Evolutionary conservation across 805 yeast species (phyloP), one percentile per base, ranked within the genome.

Genomic region (Clavispora carvajalis): DNA sequence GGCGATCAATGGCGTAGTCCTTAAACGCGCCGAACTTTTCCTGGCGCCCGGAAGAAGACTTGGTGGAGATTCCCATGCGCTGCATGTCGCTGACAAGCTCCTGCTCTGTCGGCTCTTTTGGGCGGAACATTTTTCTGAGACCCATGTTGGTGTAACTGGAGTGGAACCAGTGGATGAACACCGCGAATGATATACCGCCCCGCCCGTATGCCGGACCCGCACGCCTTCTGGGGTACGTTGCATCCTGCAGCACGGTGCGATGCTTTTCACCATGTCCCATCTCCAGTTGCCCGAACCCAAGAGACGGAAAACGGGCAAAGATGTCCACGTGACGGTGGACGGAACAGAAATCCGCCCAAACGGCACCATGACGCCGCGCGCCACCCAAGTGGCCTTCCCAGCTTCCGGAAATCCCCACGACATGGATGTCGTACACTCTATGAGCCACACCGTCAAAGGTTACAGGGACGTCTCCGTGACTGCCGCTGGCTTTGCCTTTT

Each of bases 1-100:
- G 63, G 23, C 71, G 53, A 41, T 72, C 71, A 43, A 66, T 69
- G 23, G 81, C 81, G 51, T 74, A 69, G 37, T 61, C 62, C 38
- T 60, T 61, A 57, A 72, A 76, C 16, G 77, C 79, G 12, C 74
- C 71, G 49, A 76, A 76, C 59, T 74, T 74, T 46, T 71, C 72
- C 41, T 66, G 62, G 33, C 77, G 60, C 12, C 54, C 52, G 33
- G 23, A 44, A n/a, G 42, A 41, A 6, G 59, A 13, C 40, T 62
- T 68, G 21, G 74, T 67, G 10, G 74, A 49, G 26, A 76, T 63
- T 7, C 78, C 78, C 19, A 59, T 52, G 17, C 54, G 54, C 43
- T 59, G 62, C 43, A 76, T 58, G 26, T 60, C 63, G 35, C 66
- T 66, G 36, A 63, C 54, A 43, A 73, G 54, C 55, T 75, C 76